These are phyloP conservation scores for Fusarium tjaetaba DNA, from an alignment of 2,329 filamentous ascomycete species.

Conservation along the genomic window DNA sequence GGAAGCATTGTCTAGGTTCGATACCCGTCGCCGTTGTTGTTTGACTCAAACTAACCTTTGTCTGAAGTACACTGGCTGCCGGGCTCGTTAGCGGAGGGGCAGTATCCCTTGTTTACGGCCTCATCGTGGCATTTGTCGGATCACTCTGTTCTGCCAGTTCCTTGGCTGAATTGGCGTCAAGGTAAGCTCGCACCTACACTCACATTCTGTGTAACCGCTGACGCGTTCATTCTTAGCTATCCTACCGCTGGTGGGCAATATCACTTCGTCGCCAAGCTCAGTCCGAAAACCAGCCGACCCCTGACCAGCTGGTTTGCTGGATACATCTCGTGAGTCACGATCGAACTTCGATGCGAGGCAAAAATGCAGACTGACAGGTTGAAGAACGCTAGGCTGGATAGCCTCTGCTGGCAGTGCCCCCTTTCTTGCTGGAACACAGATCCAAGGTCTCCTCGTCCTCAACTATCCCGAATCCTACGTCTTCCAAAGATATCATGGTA, in stretches of 20 bases:
- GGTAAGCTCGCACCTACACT: not conserved
- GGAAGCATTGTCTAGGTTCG: slow-evolving; percentile 34
- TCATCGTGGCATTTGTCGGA: slow-evolving; percentile 14
- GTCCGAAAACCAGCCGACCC: not conserved
- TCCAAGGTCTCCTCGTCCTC: slow-evolving; percentile 29
- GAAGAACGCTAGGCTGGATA: slow-evolving; percentile 27
- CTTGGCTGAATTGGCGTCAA: slow-evolving; percentile 30
- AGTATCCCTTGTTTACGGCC: slow-evolving; percentile 29
- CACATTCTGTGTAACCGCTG: not conserved
- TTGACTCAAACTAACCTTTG: not conserved
- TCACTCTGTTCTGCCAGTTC: slow-evolving; percentile 33
- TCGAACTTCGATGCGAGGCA: too few species aligned
- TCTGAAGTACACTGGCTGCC: slow-evolving; percentile 21
- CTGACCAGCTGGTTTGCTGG: slow-evolving; percentile 26
- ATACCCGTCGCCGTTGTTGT: not conserved
- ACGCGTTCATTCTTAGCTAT: not conserved
- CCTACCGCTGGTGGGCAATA: slow-evolving; percentile 32
- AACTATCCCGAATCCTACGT: slow-evolving; percentile 25
- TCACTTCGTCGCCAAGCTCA: slow-evolving; percentile 26
- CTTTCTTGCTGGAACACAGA: slow-evolving; percentile 29
- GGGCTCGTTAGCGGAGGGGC: slow-evolving; percentile 26
- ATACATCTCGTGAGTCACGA: slow-evolving; percentile 18
- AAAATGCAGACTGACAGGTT: too few species aligned
- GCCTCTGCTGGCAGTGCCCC: slow-evolving; percentile 22
- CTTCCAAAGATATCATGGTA: slow-evolving; percentile 33